Evolutionary conservation across 768 basidiomycete species (phyloP), one percentile per base, ranked within the genome.

Genomic region (Termitomyces sp.): DNA sequence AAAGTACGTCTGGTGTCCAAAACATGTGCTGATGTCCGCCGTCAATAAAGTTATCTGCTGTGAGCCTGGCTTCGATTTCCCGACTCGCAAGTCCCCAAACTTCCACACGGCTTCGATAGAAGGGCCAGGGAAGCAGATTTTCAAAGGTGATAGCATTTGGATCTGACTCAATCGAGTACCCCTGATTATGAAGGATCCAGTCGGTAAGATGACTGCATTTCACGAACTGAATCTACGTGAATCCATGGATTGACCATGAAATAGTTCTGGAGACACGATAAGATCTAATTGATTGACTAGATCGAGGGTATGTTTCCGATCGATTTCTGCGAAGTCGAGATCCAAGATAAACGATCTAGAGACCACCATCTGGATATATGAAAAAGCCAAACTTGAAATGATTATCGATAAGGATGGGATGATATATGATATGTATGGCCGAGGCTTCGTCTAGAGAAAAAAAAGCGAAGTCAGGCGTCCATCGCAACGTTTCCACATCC

Each of bases 401-500:
- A 64, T 64, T 64, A 64, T 64, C 63, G 63, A 64, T 60, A 54
- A 51, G 54, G 40, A 33, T 13, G 33, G 16, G 57, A 64, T 60
- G 50, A 48, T 54, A 36, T 36, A 36, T 14, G 35, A 14, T 14
- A 30, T 30, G 16, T 20, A 22, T 42, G 32, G 46, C 40, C 30
- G 16, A 42, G 43, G 30, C 44, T 32, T 33, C 7, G 13, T 32
- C 16, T 32, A 51, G 6, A 18, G 30, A 9, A 56, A 40, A 59
- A 52, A 53, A 38, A 52, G 28, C 26, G 36, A 52, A 52, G 51
- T 16, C 18, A 33, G 24, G 22, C 13, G 10, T 20, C 12, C 32
- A 33, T 6, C 35, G 36, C 36, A 38, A 38, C 18, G 36, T 38
- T 51, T 26, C 53, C n/a, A 33, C 32, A 49, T 42, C 44, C 38